Evolutionary conservation across 768 basidiomycete genomes (phyloP).

Genomic region (Termitomyces sp.): DNA sequence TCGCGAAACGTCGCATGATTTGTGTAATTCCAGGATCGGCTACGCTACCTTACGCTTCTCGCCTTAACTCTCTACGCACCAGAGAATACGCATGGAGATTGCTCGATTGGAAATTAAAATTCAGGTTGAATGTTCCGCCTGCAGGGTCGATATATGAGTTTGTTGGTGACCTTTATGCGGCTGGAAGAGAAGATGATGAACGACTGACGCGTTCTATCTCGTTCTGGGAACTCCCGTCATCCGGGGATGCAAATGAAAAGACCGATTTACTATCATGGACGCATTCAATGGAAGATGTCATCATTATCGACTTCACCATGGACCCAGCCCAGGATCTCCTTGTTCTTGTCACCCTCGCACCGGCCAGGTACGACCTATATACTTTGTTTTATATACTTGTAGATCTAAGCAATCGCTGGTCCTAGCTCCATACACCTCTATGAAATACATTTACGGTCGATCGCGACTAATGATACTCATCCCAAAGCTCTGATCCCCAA

Average conservation of each 20-base stretch:
- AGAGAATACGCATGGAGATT: constrained; percentile 45
- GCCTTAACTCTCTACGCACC: constrained; percentile 33
- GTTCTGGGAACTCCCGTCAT: constrained; percentile 41
- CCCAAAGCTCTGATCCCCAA: constrained; percentile 33
- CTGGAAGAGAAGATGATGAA: constrained; percentile 38
- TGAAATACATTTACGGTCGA: constrained; percentile 44
- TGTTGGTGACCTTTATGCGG: constrained; percentile 43
- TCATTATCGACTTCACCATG: constrained; percentile 52
- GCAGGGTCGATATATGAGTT: constrained; percentile 48
- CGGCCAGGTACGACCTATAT: constrained; percentile 29
- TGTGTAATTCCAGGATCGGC: constrained; percentile 25
- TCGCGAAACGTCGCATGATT: constrained; percentile 39
- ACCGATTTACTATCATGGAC: constrained; percentile 33
- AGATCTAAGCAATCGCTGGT: constrained; percentile 1
- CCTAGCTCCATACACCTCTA: constrained; percentile 36
- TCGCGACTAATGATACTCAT: constrained; percentile 46
- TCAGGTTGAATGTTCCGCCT: constrained; percentile 32
- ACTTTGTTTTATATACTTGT: background rate
- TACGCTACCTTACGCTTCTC: constrained; percentile 28
- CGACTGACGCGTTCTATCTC: constrained; percentile 38
- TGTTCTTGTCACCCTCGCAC: constrained; percentile 40
- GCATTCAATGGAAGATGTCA: constrained; percentile 34
- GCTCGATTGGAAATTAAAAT: constrained; percentile 30
- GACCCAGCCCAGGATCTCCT: constrained; percentile 50
- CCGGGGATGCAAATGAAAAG: constrained; percentile 16